Percentiles rank a stretch among this genome's conserved stretches.
These are phyloP conservation scores for Mycena venus DNA, from an alignment of 768 basidiomycete genomes.

Conservation along the genomic window DNA sequence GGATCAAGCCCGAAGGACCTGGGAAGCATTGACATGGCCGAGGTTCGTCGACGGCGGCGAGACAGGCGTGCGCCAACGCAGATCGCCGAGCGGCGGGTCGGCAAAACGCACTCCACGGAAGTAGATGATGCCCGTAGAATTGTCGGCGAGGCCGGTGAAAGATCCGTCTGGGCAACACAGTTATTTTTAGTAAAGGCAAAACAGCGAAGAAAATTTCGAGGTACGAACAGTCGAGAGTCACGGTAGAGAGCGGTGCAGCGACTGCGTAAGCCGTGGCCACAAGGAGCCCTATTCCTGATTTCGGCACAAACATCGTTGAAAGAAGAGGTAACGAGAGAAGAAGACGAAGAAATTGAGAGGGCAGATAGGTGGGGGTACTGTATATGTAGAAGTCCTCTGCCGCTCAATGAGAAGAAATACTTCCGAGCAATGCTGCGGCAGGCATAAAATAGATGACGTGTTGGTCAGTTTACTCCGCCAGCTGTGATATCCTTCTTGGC, in stretches of 20 bases:
- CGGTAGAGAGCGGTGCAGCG: conserved; percentile 1
- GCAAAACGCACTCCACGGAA: conserved; percentile 58
- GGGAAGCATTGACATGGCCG: conserved; percentile 52
- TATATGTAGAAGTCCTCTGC: too few species aligned
- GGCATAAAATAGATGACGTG: too few species aligned
- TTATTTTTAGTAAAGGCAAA: background rate
- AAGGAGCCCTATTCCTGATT: background rate
- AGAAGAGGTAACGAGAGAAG: too few species aligned
- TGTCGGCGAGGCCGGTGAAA: conserved; percentile 48
- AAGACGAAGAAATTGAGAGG: too few species aligned
- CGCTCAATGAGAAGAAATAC: too few species aligned
- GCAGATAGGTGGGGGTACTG: too few species aligned
- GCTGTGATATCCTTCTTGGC: too few species aligned
- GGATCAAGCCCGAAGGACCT: background rate
- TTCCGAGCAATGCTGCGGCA: too few species aligned
- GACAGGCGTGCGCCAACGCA: conserved; percentile 57
- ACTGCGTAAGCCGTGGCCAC: background rate
- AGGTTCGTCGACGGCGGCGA: too few species aligned
- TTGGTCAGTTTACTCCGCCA: too few species aligned
- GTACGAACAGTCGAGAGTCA: conserved; percentile 42
- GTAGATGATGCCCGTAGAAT: conserved; percentile 45
- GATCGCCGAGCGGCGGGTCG: conserved; percentile 56
- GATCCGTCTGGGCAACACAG: conserved; percentile 49
- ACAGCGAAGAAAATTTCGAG: background rate
- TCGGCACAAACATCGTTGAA: background rate